Base-by-base conservation (phyloP, 73 alveolate genomes). In the Vitrella brassicaformis region DNA sequence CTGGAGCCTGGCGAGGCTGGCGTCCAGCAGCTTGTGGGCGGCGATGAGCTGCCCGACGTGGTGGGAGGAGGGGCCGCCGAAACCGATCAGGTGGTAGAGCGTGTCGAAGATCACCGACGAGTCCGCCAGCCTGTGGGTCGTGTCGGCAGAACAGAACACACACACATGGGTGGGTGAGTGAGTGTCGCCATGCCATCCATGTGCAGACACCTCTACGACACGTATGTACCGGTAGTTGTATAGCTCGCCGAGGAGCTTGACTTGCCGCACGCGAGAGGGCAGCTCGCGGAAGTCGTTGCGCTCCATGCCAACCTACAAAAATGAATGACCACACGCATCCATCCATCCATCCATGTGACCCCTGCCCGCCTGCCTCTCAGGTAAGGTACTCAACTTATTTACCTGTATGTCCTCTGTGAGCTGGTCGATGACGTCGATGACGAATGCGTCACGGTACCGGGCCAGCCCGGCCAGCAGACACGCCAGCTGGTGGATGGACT, bases 241-340 rank as follows among this genome's bases (percentile, higher is more conserved):
- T 70, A 75, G 66, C 68, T 80, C 87, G 22, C 87, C 82, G 25
- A 80, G 46, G 46, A 80, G 74, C 29, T 71, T 71, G 77, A 80
- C 74, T 30, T 72, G 65, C 31, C 78, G 31, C 10, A 80, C 82
- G 28, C 87, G 25, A 27, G 73, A 70, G 31, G 72, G 68, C 10
- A 73, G 26, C 39, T 80, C 87, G 31, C 74, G 72, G 47, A 80
- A 80, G 39, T 80, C 87, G 28, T 71, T 71, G 27, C 77, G 32
- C 47, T 80, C 87, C 14, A 39, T 4, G 56, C 22, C 4, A 8
- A 39, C 56, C 56, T 39, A 14, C 56, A 39, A 4, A 14, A 39
- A 39, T 4, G 4, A 39, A 14, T 39, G 56, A 39, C 14, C 56
- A 39, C 56, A 8, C 56, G 56, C 22, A 39, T 39, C 56, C 56